Percentiles rank a stretch among this genome's conserved stretches.
These are phyloP conservation scores for Dactylis glomerata DNA, from an alignment of 176 grass and related monocot species.

Conservation along the genomic window DNA sequence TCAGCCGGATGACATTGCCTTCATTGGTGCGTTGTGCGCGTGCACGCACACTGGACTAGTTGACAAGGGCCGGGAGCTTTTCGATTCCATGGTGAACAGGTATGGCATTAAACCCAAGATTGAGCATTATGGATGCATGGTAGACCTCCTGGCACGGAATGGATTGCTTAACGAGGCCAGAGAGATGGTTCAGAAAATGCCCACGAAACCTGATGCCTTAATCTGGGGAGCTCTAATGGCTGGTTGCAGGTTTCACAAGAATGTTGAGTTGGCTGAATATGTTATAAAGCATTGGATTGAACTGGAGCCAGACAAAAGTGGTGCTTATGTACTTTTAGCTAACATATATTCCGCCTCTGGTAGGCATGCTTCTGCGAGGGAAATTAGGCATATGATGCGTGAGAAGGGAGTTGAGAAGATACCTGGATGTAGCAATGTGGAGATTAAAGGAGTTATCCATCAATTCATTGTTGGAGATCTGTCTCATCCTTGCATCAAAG, in stretches of 20 bases:
- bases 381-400: slow-evolving; percentile 48
- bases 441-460: slow-evolving; percentile 53
- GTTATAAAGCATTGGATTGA: slow-evolving; percentile 47
- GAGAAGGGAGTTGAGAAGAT: slow-evolving; percentile 54
- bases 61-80: slow-evolving; percentile 43
- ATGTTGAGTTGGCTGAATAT: slow-evolving; percentile 49
- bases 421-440: slow-evolving; percentile 51
- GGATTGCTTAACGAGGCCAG: slow-evolving; percentile 45
- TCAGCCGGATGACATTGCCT: slow-evolving; percentile 46
- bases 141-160: slow-evolving; percentile 55
- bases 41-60: slow-evolving; percentile 53
- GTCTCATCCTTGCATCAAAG: slow-evolving; percentile 51
- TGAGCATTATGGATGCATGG: slow-evolving; percentile 59
- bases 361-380: slow-evolving; percentile 40
- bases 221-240: slow-evolving; percentile 63
- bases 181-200: slow-evolving; percentile 47
- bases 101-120: slow-evolving; percentile 52
- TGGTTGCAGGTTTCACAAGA: slow-evolving; percentile 59
- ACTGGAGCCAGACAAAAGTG: slow-evolving; percentile 55
- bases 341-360: slow-evolving; percentile 52
- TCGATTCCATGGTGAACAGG: slow-evolving; percentile 42
- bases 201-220: slow-evolving; percentile 54
- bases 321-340: slow-evolving; percentile 48
- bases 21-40: slow-evolving; percentile 40
- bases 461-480: slow-evolving; percentile 62